Evolutionary conservation across 768 basidiomycete genomes (phyloP), one percentile per base, ranked within the genome.

Genomic region (Termitomyces sp.): DNA sequence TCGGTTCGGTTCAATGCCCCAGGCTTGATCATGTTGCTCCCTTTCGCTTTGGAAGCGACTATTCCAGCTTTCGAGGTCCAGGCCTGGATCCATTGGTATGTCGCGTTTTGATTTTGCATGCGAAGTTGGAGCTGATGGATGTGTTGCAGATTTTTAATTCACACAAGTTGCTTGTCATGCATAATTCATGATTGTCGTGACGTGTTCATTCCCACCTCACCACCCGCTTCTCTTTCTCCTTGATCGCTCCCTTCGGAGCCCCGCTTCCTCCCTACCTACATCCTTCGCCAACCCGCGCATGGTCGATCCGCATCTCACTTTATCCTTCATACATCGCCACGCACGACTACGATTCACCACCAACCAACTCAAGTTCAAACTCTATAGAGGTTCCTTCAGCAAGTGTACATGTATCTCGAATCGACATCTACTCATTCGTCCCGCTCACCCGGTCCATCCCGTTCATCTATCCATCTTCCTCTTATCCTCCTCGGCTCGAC

Each of bases 371-470:
- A n/a, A 41, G 38, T 41, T 41, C 33, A 18, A 10, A 52, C 14
- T 10, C 5, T n/a, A 40, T 26, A 53, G 52, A 53, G 52, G 36
- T 41, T 18, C 4, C 8, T 40, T 41, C 28, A 53, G 18, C 52
- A 30, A 41, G 52, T 53, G 52, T 41, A 53, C 26, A 53, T n/a
- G 28, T 53, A 53, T 53, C 51, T 40, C 51, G 51, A 38, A 38
- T 28, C 18, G 36, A 38, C 18, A 52, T 40, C 16, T 53, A n/a
- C 36, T 54, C 38, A 36, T 28, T 41, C 28, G 36, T 12, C 6
- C n/a, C 40, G 26, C 40, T 30, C n/a, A 36, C 18, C 4, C 13
- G 6, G 9, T 20, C 30, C 48, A 8, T 3, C 10, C 5, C 50
- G 16, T 13, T 16, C 49, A 12, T 23, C 18, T 13, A 32, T 33